Evolutionary conservation across 2,329 filamentous ascomycete genomes (phyloP), one percentile per base, ranked within the genome.

Genomic region (Aspergillus ochraceoroseus): DNA sequence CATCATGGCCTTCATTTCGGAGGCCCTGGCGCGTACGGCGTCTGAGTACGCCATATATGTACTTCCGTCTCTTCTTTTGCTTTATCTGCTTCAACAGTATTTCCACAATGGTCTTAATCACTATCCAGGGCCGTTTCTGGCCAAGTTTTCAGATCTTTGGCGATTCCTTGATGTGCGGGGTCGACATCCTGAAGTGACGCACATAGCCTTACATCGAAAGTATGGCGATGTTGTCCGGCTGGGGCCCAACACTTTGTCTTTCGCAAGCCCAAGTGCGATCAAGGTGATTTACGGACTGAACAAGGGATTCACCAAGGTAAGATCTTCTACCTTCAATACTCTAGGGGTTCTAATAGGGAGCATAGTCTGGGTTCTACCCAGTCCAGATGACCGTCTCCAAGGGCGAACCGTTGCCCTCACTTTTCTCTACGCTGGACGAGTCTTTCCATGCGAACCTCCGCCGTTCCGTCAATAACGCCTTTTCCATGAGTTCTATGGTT

Each of bases 261-360:
- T 92, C 55, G 76, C 82, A 2, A 76, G 87, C 49, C 84, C 86
- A 0, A 76, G 76, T 43, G 83, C 84, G 0, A 70, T 90, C 52
- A 87, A 86, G 63, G 69, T n/a, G 3, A 89, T 92, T 30, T 94
- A 92, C 59, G 85, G 85, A 0, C 64, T 90, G 29, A 90, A 89
- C 60, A 89, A 89, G 63, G 84, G 85, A 0, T 84, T 87, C 52
- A 67, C 76, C 32, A 92, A 92, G 76, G 84, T 85, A 7, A 15
- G 19, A 11, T 11, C 15, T 12, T 18, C 8, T 8, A 3, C 14
- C 2, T 12, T 18, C 13, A 22, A 8, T 4, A 8, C n/a, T 3
- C 20, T 22, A 28, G n/a, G 1, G 20, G 18, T 15, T 27, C 29
- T 27, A 32, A 41, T 5, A 20, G 22, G 8, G n/a, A 26, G n/a